A percentile compares a stretch with the other conserved stretches of the same genome.
These are phyloP conservation scores for Trypanosoma lewisi DNA, from an alignment of 208 protist genomes.

Conservation along the genomic window DNA sequence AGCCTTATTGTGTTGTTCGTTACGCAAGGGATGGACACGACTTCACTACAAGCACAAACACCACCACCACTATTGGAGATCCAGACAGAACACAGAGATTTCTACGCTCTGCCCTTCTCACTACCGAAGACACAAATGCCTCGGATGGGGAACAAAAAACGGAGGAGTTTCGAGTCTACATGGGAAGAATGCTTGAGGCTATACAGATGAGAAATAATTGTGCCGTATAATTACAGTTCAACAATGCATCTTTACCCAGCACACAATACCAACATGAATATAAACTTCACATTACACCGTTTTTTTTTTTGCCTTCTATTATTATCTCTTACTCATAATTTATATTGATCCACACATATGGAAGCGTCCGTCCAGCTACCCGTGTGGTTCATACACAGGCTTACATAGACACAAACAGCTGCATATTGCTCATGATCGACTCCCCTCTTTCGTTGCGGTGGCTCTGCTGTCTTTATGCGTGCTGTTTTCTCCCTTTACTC, in stretches of 20 bases:
- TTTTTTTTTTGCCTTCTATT: not conserved
- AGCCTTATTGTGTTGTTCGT: conserved; percentile 29
- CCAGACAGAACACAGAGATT: not conserved
- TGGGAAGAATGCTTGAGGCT: conserved; percentile 11
- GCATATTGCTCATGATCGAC: no score
- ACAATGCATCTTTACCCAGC: no score
- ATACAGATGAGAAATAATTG: conserved; percentile 14
- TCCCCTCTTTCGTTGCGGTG: conserved; percentile 19
- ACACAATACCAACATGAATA: no score
- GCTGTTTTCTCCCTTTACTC: not conserved
- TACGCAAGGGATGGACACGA: not conserved
- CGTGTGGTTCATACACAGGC: no score
- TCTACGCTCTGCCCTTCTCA: conserved; percentile 1
- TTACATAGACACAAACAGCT: no score
- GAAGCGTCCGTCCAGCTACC: conserved; percentile 20
- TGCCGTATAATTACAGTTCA: not conserved
- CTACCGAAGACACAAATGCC: not conserved
- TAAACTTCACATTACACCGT: not conserved
- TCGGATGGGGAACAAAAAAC: not conserved
- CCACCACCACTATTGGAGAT: not conserved
- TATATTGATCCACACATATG: no score
- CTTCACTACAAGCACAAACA: not conserved
- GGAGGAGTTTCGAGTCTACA: conserved; percentile 22
- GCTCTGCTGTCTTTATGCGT: not conserved
- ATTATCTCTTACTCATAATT: no score